Conservation (phyloP, 371 early-diverging fungal species). For the Apophysomyces sp. region DNA sequence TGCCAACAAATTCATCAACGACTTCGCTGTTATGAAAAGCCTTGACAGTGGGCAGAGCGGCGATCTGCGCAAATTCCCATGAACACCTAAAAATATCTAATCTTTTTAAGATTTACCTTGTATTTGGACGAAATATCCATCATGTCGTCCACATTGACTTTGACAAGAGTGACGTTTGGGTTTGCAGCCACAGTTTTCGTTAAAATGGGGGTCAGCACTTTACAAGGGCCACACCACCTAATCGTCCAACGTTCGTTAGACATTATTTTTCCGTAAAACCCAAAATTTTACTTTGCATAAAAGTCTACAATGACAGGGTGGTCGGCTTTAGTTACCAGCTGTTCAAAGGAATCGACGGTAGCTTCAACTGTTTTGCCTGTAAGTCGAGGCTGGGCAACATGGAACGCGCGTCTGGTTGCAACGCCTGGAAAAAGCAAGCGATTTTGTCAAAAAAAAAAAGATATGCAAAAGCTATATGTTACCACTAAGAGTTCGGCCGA, state of each 20-base stretch:
- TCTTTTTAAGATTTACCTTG: slow-evolving; percentile 41
- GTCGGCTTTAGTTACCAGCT: slow-evolving; percentile 53
- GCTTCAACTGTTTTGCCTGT: slow-evolving; percentile 54
- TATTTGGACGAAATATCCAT: slow-evolving; percentile 59
- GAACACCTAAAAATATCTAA: background rate
- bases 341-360: slow-evolving; percentile 41
- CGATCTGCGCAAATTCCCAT: slow-evolving; percentile 36
- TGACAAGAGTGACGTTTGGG: slow-evolving; percentile 68
- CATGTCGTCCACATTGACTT: slow-evolving; percentile 70
- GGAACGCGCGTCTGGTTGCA: slow-evolving; percentile 20
- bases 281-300: slow-evolving; percentile 62
- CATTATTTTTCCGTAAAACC: background rate
- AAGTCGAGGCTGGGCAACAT: slow-evolving; percentile 29
- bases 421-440: background rate
- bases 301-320: slow-evolving; percentile 81
- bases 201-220: slow-evolving; percentile 68
- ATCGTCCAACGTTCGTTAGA: background rate
- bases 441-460: background rate
- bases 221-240: slow-evolving; percentile 87
- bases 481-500: background rate
- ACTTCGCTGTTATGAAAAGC: slow-evolving; percentile 67
- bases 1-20: slow-evolving; percentile 69
- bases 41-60: slow-evolving; percentile 75
- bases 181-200: slow-evolving; percentile 58
- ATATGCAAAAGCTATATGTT: background rate